Conservation (phyloP, 768 basidiomycete genomes). For the Serpula lacrymans region DNA sequence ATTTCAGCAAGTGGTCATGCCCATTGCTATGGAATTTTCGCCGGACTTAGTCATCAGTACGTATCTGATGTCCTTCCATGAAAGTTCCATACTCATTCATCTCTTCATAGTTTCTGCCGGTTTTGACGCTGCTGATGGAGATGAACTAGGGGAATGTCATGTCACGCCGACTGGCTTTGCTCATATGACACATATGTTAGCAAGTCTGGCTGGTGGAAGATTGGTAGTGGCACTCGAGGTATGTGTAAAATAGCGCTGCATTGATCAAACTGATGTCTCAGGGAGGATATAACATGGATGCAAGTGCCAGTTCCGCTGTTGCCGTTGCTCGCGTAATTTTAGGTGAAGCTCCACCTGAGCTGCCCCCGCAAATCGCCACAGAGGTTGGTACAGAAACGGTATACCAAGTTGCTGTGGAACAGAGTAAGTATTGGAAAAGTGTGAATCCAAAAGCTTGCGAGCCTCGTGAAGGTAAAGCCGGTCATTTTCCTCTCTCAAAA, state of each 20-base stretch:
- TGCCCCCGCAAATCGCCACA: constrained; percentile 70
- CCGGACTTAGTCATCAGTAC: constrained; percentile 95
- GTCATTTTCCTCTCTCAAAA: background rate
- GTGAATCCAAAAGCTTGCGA: constrained; percentile 81
- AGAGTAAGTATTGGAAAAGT: constrained; percentile 89
- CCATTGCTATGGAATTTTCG: constrained; percentile 93
- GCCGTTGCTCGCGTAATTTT: constrained; percentile 88
- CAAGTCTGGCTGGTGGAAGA: constrained; percentile 81
- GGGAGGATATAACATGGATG: constrained; percentile 94
- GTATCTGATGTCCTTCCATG: constrained; percentile 22
- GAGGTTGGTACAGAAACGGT: constrained; percentile 87
- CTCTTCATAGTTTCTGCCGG: constrained; percentile 82
- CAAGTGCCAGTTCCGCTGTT: constrained; percentile 82
- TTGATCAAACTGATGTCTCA: constrained; percentile 27
- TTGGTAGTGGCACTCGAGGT: constrained; percentile 95
- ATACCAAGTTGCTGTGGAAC: constrained; percentile 81
- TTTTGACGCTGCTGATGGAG: constrained; percentile 94
- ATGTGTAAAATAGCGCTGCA: constrained; percentile 9
- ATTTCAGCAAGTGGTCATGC: constrained; percentile 94
- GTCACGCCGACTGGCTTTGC: constrained; percentile 93
- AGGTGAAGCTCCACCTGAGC: constrained; percentile 78
- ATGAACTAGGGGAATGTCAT: constrained; percentile 85
- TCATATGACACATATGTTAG: constrained; percentile 98
- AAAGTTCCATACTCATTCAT: background rate
- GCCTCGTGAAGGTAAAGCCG: constrained; percentile 64